Conservation (phyloP, 495 filamentous ascomycete species). For the Melanomma pulvis-pyrius region DNA sequence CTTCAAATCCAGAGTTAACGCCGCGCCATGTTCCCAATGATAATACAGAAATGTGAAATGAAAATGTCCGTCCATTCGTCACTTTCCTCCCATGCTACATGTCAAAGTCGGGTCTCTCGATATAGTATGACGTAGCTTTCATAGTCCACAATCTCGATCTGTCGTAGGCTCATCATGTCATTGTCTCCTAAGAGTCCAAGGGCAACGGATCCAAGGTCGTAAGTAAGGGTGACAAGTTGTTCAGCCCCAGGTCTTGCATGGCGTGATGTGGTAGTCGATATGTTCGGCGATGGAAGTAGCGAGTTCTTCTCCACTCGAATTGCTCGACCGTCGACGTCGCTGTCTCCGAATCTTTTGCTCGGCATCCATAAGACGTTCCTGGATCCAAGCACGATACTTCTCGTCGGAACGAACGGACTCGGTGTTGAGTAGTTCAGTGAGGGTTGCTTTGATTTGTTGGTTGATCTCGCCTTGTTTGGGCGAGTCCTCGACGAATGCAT, state of each 20-base stretch:
- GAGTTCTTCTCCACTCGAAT: constrained; percentile 22
- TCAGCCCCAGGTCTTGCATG: constrained; percentile 10
- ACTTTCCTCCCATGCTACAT: neutral
- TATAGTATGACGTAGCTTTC: neutral
- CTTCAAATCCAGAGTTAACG: constrained; percentile 16
- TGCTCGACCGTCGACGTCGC: constrained; percentile 40
- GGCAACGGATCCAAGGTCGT: neutral
- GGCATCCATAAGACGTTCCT: constrained; percentile 64
- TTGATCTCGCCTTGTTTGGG: constrained; percentile 64
- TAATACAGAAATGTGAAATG: neutral
- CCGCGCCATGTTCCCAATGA: constrained; percentile 1
- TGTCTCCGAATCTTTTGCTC: constrained; percentile 58
- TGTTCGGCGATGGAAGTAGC: constrained; percentile 33
- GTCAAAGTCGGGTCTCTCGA: neutral
- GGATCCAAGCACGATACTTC: constrained; percentile 64
- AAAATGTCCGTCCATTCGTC: neutral
- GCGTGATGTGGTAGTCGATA: constrained; percentile 3
- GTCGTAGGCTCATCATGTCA: constrained; percentile 12
- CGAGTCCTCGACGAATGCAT: constrained; percentile 45
- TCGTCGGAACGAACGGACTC: constrained; percentile 57
- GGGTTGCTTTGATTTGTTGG: constrained; percentile 63
- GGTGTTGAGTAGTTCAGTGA: constrained; percentile 69
- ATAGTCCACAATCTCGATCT: neutral
- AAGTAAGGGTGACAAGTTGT: neutral
- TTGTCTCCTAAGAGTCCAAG: neutral